Percentiles rank a stretch among this genome's conserved stretches.
Conservation (phyloP, 177 flowering plant species). For the Vitis hybrid region DNA sequence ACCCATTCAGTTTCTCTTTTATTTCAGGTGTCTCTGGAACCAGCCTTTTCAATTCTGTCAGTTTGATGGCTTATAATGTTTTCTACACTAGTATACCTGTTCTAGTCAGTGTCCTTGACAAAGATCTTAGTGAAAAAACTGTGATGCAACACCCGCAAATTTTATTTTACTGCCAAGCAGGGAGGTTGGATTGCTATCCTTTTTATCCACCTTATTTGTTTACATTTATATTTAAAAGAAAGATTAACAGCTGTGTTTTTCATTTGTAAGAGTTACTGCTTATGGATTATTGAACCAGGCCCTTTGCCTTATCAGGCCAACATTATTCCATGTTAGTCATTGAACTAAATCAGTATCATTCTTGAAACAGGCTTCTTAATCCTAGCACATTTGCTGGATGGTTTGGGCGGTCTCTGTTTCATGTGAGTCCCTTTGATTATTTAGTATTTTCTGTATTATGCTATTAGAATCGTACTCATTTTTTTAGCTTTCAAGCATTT, state of each 20-base stretch:
- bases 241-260: background rate
- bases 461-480: background rate
- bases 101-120: constrained; percentile 84
- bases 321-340: background rate
- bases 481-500: background rate
- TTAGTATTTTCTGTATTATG: background rate
- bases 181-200: constrained; percentile 54
- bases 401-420: constrained; percentile 96
- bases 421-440: constrained; percentile 60
- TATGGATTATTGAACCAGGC: background rate
- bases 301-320: background rate
- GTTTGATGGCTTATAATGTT: constrained; percentile 98
- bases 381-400: constrained; percentile 99
- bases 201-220: background rate
- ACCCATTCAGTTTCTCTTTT: constrained; percentile 78
- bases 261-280: background rate
- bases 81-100: constrained; percentile 98
- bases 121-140: constrained; percentile 93
- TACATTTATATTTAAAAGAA: background rate
- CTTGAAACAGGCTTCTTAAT: constrained; percentile 73
- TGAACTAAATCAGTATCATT: constrained; percentile 7
- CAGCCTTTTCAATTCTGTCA: constrained; percentile 94
- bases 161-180: constrained; percentile 95
- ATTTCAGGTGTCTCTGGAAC: constrained; percentile 98
- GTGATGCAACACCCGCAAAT: constrained; percentile 99